Evolutionary conservation across 805 yeast species (phyloP).

Genomic region (Wickerhamiella occidentalis): DNA sequence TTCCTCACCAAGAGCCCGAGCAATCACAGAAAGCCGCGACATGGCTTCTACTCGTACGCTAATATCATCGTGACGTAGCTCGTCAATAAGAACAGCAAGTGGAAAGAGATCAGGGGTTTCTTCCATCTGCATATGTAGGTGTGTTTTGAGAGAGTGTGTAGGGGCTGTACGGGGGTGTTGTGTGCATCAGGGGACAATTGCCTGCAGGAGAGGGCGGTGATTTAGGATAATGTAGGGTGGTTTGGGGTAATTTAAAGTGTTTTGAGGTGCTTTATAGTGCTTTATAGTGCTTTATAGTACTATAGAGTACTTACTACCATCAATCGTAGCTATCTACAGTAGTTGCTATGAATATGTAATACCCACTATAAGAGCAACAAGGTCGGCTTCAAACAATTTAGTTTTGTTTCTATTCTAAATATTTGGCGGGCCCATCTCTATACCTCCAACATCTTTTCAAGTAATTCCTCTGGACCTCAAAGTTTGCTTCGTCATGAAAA

Average conservation of each 20-base stretch:
- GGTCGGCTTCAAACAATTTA: too few relatives aligned
- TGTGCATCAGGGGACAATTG: background rate
- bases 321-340: too few relatives aligned
- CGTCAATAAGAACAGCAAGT: slow-evolving; percentile 91
- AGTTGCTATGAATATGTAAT: too few relatives aligned
- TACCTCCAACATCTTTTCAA: background rate
- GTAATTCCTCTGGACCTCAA: background rate
- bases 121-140: slow-evolving; percentile 4
- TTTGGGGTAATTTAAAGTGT: too few relatives aligned
- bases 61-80: slow-evolving; percentile 91
- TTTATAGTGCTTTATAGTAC: too few relatives aligned
- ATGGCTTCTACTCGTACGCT: slow-evolving; percentile 88
- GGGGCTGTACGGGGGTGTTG: background rate
- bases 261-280: too few relatives aligned
- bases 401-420: too few relatives aligned
- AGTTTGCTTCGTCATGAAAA: slow-evolving; percentile 7
- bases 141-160: background rate
- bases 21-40: slow-evolving; percentile 87
- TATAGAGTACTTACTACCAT: too few relatives aligned
- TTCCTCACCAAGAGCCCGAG: slow-evolving; percentile 88
- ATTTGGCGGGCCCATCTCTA: too few relatives aligned
- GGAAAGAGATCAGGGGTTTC: slow-evolving; percentile 60
- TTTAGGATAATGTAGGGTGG: too few relatives aligned
- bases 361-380: too few relatives aligned
- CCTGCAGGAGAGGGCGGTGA: too few relatives aligned